Percentiles rank a stretch among this genome's conserved stretches.
Conservation (phyloP, 1,284 basidiomycete species). For the Cutaneotrichosporon curvatum region DNA sequence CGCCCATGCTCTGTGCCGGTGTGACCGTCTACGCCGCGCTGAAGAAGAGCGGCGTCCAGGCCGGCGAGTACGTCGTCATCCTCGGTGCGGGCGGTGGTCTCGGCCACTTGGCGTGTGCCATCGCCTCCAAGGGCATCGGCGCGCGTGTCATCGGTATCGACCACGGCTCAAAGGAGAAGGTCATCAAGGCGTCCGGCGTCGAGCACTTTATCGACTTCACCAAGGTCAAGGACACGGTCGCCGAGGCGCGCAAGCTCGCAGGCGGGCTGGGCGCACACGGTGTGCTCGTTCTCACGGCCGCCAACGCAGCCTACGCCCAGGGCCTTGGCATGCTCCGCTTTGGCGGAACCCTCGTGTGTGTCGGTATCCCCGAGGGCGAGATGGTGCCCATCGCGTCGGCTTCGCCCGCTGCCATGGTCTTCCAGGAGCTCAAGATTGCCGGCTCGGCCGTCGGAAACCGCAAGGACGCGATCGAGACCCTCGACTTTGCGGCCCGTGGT, state of each 20-base stretch:
- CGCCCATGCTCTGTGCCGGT: slow-evolving; percentile 74
- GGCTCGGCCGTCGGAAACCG: slow-evolving; percentile 11
- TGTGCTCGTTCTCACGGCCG: slow-evolving; percentile 56
- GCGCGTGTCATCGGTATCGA: slow-evolving; percentile 14
- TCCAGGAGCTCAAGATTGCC: slow-evolving; percentile 10
- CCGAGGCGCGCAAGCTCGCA: slow-evolving; percentile 25
- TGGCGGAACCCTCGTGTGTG: slow-evolving; percentile 61
- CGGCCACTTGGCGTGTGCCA: slow-evolving; percentile 53
- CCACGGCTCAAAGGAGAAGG: slow-evolving; percentile 50
- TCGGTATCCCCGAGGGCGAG: slow-evolving; percentile 57
- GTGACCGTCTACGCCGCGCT: slow-evolving; percentile 62
- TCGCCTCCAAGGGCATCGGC: slow-evolving; percentile 10
- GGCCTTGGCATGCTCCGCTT: slow-evolving; percentile 62
- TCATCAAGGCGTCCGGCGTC: slow-evolving; percentile 63
- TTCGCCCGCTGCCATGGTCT: slow-evolving; percentile 2
- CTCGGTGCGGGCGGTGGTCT: slow-evolving; percentile 48
- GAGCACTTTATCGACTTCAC: slow-evolving; percentile 75
- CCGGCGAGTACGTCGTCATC: slow-evolving; percentile 72
- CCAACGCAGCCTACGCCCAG: slow-evolving; percentile 57
- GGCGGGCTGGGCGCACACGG: slow-evolving; percentile 68
- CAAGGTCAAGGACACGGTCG: slow-evolving; percentile 31
- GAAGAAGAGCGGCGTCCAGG: slow-evolving; percentile 59
- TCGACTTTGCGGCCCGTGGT: slow-evolving; percentile 12
- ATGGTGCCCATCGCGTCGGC: slow-evolving; percentile 6
- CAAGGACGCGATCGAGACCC: slow-evolving; percentile 13